A percentile compares a stretch with the other conserved stretches of the same genome.
phyloP scores from a whole-genome alignment of 2,329 filamentous ascomycete genomes.

The Calonectria montana region DNA sequence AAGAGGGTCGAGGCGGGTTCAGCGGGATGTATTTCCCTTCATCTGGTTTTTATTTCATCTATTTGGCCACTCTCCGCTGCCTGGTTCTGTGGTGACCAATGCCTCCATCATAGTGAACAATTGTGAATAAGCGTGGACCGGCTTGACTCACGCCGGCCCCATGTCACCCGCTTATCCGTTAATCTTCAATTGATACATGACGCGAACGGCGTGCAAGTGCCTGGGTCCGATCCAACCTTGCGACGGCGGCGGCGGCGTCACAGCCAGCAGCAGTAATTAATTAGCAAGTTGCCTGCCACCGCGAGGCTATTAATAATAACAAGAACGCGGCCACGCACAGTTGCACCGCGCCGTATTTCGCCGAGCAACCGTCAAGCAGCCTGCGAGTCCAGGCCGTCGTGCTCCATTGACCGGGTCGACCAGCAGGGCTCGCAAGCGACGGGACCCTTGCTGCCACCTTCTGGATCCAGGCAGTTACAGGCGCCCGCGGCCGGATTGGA shows the following conservation, averaged over 20 bases:
- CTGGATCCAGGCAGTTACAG: constrained; percentile 36
- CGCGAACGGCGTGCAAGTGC: background rate
- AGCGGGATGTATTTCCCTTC: background rate
- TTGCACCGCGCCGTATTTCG: background rate
- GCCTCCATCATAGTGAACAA: background rate
- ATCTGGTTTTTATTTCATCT: background rate
- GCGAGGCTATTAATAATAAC: background rate
- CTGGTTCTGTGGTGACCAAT: background rate
- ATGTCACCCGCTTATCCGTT: constrained; percentile 3
- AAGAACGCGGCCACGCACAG: background rate
- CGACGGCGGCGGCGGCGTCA: background rate
- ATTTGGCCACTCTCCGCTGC: background rate
- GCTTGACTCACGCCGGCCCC: constrained; percentile 42
- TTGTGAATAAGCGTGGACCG: constrained; percentile 9
- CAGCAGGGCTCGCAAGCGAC: constrained; percentile 12
- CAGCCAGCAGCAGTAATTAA: too few species aligned
- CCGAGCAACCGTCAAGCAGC: background rate
- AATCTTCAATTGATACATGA: constrained; percentile 1
- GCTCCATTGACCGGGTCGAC: background rate
- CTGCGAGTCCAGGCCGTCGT: background rate
- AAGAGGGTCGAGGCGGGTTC: background rate
- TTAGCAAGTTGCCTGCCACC: background rate
- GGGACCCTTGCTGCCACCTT: constrained; percentile 28
- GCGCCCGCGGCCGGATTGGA: constrained; percentile 17
- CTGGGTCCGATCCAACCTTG: background rate